Conservation (phyloP, 768 basidiomycete genomes). For the Fomitopsis pulvina region DNA sequence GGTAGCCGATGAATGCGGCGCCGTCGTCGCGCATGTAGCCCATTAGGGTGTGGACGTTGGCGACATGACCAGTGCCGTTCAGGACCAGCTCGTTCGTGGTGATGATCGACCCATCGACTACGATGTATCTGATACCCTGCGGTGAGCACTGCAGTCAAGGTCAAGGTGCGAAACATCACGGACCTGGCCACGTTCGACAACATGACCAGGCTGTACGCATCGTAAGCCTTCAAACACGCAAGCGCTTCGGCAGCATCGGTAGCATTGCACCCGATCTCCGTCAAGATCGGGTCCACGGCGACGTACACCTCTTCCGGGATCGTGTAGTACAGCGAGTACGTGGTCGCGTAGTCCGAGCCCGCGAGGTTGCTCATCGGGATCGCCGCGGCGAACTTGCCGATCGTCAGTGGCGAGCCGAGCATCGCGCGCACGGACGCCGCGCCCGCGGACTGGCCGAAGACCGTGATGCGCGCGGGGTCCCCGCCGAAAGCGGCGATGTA, state of each 20-base stretch:
- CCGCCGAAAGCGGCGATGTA: constrained; percentile 53
- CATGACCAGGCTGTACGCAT: constrained; percentile 26
- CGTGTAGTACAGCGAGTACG: constrained; percentile 43
- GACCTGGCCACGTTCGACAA: constrained; percentile 24
- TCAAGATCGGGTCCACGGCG: constrained; percentile 32
- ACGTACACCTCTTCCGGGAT: constrained; percentile 31
- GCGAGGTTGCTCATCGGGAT: constrained; percentile 39
- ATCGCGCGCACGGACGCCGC: constrained; percentile 35
- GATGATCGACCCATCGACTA: constrained; percentile 44
- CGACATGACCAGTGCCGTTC: constrained; percentile 32
- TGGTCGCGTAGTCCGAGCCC: constrained; percentile 39
- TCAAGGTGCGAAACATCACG: not conserved
- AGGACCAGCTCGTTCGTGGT: constrained; percentile 32
- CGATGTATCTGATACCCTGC: constrained; percentile 25
- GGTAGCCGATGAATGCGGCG: constrained; percentile 36
- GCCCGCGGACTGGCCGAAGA: constrained; percentile 50
- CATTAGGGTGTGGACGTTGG: constrained; percentile 39
- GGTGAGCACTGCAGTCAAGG: not conserved
- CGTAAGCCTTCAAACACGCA: constrained; percentile 24
- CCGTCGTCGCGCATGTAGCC: constrained; percentile 50
- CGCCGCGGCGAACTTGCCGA: constrained; percentile 28
- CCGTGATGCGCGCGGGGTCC: constrained; percentile 43
- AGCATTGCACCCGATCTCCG: constrained; percentile 33
- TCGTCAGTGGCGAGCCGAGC: constrained; percentile 24
- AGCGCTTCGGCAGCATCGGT: constrained; percentile 32